Conservation (phyloP, 345 rosid genomes). For the Mercurialis annua region DNA sequence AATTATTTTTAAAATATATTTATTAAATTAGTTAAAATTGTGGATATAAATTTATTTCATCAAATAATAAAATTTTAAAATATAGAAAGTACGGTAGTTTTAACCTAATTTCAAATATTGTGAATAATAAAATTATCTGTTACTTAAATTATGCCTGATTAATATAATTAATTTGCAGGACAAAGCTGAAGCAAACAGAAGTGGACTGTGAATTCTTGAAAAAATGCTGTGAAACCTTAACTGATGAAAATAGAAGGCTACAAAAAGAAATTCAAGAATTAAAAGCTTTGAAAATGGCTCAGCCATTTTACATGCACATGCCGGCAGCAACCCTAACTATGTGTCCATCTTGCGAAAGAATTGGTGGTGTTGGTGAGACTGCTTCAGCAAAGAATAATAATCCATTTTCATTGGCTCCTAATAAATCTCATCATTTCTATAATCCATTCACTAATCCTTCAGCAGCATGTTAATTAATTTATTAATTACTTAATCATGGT, state of each 20-base stretch:
- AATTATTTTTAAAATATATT: no score
- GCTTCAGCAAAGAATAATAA: slow-evolving; percentile 28
- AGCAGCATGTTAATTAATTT: slow-evolving; percentile 71
- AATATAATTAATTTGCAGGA: slow-evolving; percentile 13
- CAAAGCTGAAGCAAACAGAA: slow-evolving; percentile 33
- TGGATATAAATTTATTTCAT: no score
- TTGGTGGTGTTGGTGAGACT: slow-evolving; percentile 40
- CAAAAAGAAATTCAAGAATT: slow-evolving; percentile 26
- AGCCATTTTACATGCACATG: slow-evolving; percentile 32
- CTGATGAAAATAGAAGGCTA: slow-evolving; percentile 30
- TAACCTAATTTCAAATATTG: no score
- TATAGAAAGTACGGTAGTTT: background rate
- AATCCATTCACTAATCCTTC: slow-evolving; percentile 74
- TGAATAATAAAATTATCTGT: no score
- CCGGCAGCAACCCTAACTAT: slow-evolving; percentile 30
- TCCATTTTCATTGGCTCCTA: slow-evolving; percentile 51
- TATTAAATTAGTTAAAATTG: no score
- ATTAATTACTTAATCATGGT: background rate
- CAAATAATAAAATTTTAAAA: no score
- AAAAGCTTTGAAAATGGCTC: slow-evolving; percentile 25
- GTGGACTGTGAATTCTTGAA: slow-evolving; percentile 32
- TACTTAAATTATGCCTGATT: background rate
- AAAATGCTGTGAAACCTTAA: slow-evolving; percentile 29
- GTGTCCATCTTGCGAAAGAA: slow-evolving; percentile 51
- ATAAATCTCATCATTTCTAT: slow-evolving; percentile 47